A percentile compares a stretch with the other conserved stretches of the same genome.
phyloP scores from a whole-genome alignment of 1,284 basidiomycete genomes.

The Kalmanozyma brasiliensis region DNA sequence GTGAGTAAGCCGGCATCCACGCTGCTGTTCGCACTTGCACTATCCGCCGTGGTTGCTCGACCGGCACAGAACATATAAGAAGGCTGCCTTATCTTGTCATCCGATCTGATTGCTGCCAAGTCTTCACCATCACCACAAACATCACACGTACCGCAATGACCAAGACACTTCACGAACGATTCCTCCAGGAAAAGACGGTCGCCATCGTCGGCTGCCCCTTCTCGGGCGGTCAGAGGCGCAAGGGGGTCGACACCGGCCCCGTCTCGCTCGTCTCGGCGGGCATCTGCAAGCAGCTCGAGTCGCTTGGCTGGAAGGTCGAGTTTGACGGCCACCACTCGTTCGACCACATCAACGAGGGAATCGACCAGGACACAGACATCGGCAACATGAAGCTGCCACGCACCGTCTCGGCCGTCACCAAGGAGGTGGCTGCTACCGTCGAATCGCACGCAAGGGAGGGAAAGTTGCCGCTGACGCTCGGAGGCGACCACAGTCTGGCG shows the following conservation, averaged over 20 bases:
- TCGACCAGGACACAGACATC: slow-evolving; percentile 53
- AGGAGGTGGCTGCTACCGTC: slow-evolving; percentile 82
- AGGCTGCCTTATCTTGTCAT: background rate
- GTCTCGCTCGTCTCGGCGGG: slow-evolving; percentile 60
- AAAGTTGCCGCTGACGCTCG: slow-evolving; percentile 88
- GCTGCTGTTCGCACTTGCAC: slow-evolving; percentile 9
- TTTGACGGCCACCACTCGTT: slow-evolving; percentile 91
- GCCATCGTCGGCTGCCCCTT: slow-evolving; percentile 65
- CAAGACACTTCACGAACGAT: slow-evolving; percentile 44
- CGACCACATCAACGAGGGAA: slow-evolving; percentile 74
- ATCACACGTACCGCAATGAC: slow-evolving; percentile 11
- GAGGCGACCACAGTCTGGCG: slow-evolving; percentile 91
- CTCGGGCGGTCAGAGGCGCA: slow-evolving; percentile 62
- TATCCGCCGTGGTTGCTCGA: background rate
- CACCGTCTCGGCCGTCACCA: slow-evolving; percentile 74
- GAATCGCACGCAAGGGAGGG: slow-evolving; percentile 80
- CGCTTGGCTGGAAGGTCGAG: slow-evolving; percentile 86
- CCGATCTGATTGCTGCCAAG: background rate
- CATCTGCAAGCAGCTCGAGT: slow-evolving; percentile 59
- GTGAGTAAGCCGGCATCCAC: too few relatives aligned
- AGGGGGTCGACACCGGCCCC: slow-evolving; percentile 65
- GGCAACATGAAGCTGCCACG: slow-evolving; percentile 62
- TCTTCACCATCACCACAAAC: background rate
- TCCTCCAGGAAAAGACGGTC: slow-evolving; percentile 51
- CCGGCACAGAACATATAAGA: slow-evolving; percentile 7